Evolutionary conservation across 2,329 filamentous ascomycete genomes (phyloP).

Genomic region (Colletotrichum eleusines): DNA sequence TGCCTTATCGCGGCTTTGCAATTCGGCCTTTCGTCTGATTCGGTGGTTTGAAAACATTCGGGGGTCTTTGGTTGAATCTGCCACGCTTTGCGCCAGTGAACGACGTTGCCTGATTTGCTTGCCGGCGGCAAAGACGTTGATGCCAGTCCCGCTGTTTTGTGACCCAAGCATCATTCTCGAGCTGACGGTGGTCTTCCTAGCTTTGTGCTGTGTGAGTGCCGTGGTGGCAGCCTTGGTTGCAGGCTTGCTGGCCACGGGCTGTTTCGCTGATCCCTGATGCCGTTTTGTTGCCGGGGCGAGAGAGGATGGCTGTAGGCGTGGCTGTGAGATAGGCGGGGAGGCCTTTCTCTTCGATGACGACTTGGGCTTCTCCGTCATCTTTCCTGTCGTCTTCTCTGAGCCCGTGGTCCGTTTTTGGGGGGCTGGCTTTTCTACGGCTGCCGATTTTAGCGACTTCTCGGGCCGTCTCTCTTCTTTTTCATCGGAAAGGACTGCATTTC

Average conservation of each 20-base stretch:
- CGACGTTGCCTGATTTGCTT: constrained; percentile 53
- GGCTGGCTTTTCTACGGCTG: not conserved
- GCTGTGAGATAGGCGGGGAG: not conserved
- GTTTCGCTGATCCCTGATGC: constrained; percentile 53
- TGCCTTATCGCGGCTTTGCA: constrained; percentile 57
- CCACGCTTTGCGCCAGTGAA: constrained; percentile 54
- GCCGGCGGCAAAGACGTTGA: constrained; percentile 62
- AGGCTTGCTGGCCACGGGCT: constrained; percentile 24
- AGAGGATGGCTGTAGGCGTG: constrained; percentile 7
- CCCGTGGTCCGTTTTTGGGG: constrained; percentile 10
- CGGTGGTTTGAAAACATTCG: constrained; percentile 56
- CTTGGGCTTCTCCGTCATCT: constrained; percentile 2
- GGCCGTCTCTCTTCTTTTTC: not conserved
- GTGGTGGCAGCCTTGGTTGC: not conserved
- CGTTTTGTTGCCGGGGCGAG: constrained; percentile 37
- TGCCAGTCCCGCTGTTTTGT: constrained; percentile 5
- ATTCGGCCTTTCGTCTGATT: constrained; percentile 55
- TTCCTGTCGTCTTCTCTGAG: constrained; percentile 1
- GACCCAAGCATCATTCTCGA: constrained; percentile 28
- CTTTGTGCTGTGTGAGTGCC: constrained; percentile 45
- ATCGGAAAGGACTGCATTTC: not conserved
- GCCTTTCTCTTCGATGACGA: not conserved
- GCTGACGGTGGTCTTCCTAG: constrained; percentile 29
- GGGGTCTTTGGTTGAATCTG: constrained; percentile 55
- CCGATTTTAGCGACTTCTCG: constrained; percentile 6